Base-by-base conservation (phyloP, 169 alveolate genomes). In the Plasmodium malariae region DNA sequence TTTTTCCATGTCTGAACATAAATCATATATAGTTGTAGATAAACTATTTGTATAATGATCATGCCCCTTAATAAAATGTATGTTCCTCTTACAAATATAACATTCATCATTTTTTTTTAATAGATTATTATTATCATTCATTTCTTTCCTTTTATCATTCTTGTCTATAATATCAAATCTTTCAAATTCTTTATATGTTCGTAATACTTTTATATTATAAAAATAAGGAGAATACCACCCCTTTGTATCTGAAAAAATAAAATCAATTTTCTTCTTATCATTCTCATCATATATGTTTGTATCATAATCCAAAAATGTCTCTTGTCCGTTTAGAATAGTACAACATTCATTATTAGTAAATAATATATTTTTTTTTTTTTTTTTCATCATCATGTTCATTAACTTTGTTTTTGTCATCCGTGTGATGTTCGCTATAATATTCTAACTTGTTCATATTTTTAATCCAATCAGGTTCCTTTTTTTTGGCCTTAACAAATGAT, bases 141-240 rank as follows among this genome's bases (percentile, higher is more conserved):
- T 32, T 70, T 80, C 83, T 43, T 80, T 80, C 40, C 45, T 80
- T 40, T 80, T 67, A 67, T 76, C 74, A 60, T 45, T 37, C 14
- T 76, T 76, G 14, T 67, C 83, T 34, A 65, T 4, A 19, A 63
- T 67, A 49, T 80, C 90, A 54, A 80, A 80, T 40, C 90, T 68
- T 40, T 80, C 72, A 65, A 63, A 80, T 80, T 80, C 90, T 51
- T 67, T 80, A 19, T 2, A 34, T 17, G 68, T 32, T 17, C 32
- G 49, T 45, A 80, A 70, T 43, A 80, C 74, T 48, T 80, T 80
- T 32, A 80, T 80, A 67, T 80, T 80, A 43, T 80, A 80, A 70
- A 80, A 80, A 71, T 80, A 57, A 26, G 90, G 90, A 11, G 90
- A 80, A 80, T 80, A 80, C 90, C 90, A 80, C 1, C 90, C 90